Conservation (phyloP, 495 filamentous ascomycete species). For the Immersiella caudata region DNA sequence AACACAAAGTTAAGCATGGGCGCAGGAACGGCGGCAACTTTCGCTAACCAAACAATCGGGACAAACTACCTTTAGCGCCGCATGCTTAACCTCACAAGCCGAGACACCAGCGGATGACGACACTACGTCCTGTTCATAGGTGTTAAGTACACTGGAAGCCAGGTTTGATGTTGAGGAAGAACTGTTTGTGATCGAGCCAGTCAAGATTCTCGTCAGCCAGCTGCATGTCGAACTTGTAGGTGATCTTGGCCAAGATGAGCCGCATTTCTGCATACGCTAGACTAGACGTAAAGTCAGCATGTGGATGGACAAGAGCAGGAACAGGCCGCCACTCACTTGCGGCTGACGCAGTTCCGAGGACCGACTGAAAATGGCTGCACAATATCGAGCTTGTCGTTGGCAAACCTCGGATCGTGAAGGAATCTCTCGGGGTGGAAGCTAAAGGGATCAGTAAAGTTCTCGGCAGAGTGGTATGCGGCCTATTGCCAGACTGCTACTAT, state of each 20-base stretch:
- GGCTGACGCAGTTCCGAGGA: constrained; percentile 59
- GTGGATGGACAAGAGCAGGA: not conserved
- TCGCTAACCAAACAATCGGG: too few relatives aligned
- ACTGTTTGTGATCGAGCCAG: constrained; percentile 28
- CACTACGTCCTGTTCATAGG: not conserved
- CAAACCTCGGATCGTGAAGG: constrained; percentile 43
- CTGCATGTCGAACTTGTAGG: constrained; percentile 54
- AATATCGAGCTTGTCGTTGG: constrained; percentile 48
- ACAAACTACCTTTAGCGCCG: not conserved
- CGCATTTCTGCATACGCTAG: constrained; percentile 45
- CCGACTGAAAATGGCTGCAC: constrained; percentile 58
- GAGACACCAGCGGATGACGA: not conserved
- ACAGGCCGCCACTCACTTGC: constrained; percentile 51
- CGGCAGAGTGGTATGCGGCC: constrained; percentile 44
- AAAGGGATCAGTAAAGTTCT: constrained; percentile 51
- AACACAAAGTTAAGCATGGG: too few relatives aligned
- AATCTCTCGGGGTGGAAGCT: constrained; percentile 56
- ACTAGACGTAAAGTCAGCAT: constrained; percentile 5
- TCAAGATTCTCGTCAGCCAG: constrained; percentile 38
- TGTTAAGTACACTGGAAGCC: not conserved
- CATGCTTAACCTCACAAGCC: too few relatives aligned
- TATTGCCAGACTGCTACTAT: constrained; percentile 52
- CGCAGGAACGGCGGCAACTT: too few relatives aligned
- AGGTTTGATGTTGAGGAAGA: constrained; percentile 6
- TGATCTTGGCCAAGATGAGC: constrained; percentile 50